Conservation (phyloP, 176 grass and related monocot species). For the Otatea glauca region DNA sequence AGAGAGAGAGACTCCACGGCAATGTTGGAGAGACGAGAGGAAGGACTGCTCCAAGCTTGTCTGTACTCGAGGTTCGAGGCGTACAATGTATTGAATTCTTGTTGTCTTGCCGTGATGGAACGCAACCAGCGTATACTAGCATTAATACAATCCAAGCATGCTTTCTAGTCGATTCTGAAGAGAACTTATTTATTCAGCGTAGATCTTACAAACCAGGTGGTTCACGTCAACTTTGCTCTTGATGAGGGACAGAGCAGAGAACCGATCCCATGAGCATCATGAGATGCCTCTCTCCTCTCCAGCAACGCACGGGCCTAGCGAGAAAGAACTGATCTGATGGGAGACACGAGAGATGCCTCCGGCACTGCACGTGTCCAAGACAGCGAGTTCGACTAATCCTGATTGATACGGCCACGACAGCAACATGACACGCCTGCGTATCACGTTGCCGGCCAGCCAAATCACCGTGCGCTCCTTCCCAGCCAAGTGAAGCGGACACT, state of each 20-base stretch:
- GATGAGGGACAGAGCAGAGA: neutral
- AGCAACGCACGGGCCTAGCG: neutral
- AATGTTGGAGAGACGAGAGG: neutral
- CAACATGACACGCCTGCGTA: slow-evolving; percentile 31
- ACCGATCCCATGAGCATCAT: neutral
- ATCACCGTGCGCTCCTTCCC: neutral
- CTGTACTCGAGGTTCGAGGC: neutral
- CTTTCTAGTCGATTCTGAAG: neutral
- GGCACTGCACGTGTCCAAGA: slow-evolving; percentile 40
- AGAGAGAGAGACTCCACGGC: too few species aligned
- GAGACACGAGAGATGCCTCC: neutral
- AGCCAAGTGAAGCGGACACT: neutral
- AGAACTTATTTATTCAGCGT: neutral
- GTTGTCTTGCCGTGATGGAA: neutral
- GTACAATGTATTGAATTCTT: neutral
- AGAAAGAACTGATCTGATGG: neutral
- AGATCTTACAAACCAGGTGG: neutral
- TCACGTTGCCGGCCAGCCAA: slow-evolving; percentile 15
- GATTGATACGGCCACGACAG: slow-evolving; percentile 32
- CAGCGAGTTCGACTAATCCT: slow-evolving; percentile 5
- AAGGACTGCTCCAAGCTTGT: neutral
- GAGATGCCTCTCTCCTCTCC: neutral
- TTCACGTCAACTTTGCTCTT: neutral
- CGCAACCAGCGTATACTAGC: neutral
- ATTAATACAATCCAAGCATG: neutral